These are phyloP conservation scores for Talaromyces marneffei DNA, from an alignment of 2,329 filamentous ascomycete species.

Conservation along the genomic window DNA sequence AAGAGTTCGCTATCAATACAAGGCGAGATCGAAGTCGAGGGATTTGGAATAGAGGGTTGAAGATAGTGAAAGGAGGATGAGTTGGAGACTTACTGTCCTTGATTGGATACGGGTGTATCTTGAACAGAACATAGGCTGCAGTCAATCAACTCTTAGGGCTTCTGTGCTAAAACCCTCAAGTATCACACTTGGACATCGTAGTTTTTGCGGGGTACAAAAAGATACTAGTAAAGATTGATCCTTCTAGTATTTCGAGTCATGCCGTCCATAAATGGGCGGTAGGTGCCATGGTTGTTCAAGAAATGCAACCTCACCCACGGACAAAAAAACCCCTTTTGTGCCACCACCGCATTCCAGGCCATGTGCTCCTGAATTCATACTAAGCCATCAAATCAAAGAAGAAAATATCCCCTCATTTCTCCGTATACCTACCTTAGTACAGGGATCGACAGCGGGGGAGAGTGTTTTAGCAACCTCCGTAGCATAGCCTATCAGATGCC, in stretches of 20 bases:
- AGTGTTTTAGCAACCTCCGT: background rate
- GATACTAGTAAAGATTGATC: background rate
- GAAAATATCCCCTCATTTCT: background rate
- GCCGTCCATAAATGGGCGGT: background rate
- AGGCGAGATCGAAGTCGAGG: background rate
- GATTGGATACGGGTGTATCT: background rate
- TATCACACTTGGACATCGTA: background rate
- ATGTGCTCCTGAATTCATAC: background rate
- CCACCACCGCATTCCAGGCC: background rate
- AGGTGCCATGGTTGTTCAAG: background rate
- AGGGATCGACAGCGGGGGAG: constrained; percentile 5
- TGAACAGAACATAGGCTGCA: too few species aligned
- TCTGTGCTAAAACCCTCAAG: background rate
- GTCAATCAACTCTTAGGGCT: background rate
- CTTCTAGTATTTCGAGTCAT: background rate
- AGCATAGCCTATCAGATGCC: background rate
- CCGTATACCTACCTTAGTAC: background rate
- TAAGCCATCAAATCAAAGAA: background rate
- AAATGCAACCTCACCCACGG: background rate
- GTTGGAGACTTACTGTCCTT: background rate
- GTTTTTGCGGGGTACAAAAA: background rate
- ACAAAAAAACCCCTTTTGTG: background rate
- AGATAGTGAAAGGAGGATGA: background rate
- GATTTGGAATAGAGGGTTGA: background rate
- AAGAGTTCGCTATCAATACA: background rate